Evolutionary conservation across 2,329 filamentous ascomycete species (phyloP), one percentile per base, ranked within the genome.

Genomic region (Fusarium drepaniforme): DNA sequence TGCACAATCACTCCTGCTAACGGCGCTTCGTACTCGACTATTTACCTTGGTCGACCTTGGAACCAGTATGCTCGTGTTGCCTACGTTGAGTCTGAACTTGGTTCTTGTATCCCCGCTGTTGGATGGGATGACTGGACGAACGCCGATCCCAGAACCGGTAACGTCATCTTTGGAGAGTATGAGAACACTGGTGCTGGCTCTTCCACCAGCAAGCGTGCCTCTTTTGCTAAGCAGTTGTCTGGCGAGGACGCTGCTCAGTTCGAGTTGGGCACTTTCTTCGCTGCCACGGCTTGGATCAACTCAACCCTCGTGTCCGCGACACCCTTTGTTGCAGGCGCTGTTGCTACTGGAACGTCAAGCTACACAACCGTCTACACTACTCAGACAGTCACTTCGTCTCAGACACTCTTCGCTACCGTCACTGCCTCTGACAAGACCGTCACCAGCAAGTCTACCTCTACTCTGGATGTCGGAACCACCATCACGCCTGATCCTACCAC

Each of bases 1-100:
- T 82, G 81, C 64, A 79, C 76, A n/a, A 68, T 82, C 28, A 73
- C 75, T 8, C 76, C 81, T 3, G 78, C 79, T 25, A 70, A 70
- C 12, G 77, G 77, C 5, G 78, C 75, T 5, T 74, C 76, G 0
- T 78, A 74, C 57, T 77, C 76, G 1, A 74, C 59, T 3, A 70
- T 78, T 15, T 77, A 74, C 2, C 74, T 78, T 0, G 76, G 76
- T 11, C 68, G 76, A 11, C 76, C 76, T 7, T 78, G 76, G 76
- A 77, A 74, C 12, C 70, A 75, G 46, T 73, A 60, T 7, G 76
- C 76, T 9, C 76, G 76, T 6, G 76, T 78, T 18, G 74, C 76
- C 12, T 78, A 75, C 7, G 66, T 78, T 18, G 57, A 77, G 49
- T 75, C 74, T 16, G 69, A 75, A 6, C 64, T 78, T 5, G 56